Base-by-base conservation (phyloP, 202 grass and related monocot genomes). In the Zizania palustris region DNA sequence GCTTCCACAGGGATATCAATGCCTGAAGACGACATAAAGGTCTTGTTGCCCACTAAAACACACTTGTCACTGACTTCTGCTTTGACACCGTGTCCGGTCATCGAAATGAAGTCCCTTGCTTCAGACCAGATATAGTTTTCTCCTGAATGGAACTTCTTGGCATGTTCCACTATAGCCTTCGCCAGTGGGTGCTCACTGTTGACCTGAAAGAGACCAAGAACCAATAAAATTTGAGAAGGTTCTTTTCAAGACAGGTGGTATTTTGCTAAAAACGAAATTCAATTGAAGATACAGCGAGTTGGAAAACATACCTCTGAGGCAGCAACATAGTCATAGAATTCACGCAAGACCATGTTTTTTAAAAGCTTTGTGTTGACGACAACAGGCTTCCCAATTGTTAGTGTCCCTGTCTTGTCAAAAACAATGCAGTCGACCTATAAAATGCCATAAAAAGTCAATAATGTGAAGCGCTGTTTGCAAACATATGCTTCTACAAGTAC, bases 121-220 rank as follows among this genome's bases (percentile, higher is more conserved):
- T 95, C 91, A 41, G 89, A 85, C 91, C 85, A 88, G 40, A 84
- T 36, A 77, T 90, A 40, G 63, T 89, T 85, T 67, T 90, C 88
- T 75, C 88, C 91, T 61, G 73, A 44, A 54, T 68, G 71, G 4
- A 90, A 88, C 34, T 79, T 90, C 83, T 90, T 94, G 42, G 89
- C 89, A 65, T 94, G 80, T 48, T 98, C 84, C 78, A 98, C 79
- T 77, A 95, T 81, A 0, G 91, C 87, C 71, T 98, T 98, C 7
- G 71, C 95, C 55, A 98, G 42, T 60, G 95, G 95, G 66, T 98
- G 95, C 74, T 98, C 95, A 75, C 95, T 98, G 79, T 98, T 94
- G 39, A 85, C 80, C 95, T 98, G 71, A 70, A 71, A 9, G 9
- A 82, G 36, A 64, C 9, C 39, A 75, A 28, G 12, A 73, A 72